These are phyloP conservation scores for Sphagnum fallax DNA, from an alignment of 228 moss, liverwort and hornwort genomes.

Conservation along the genomic window DNA sequence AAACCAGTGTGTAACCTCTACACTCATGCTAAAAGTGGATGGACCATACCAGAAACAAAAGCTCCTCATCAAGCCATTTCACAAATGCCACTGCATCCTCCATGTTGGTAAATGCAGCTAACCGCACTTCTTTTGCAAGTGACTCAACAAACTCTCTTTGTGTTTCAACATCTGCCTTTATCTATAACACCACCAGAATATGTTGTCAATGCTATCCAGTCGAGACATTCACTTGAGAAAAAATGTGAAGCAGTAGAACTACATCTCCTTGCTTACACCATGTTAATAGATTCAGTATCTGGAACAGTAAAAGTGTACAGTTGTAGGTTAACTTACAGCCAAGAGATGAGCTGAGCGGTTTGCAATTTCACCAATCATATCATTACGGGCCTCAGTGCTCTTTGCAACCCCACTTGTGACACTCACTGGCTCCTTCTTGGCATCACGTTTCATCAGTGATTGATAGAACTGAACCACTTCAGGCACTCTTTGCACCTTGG, in stretches of 20 bases:
- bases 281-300: too few relatives aligned
- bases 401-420: constrained; percentile 18
- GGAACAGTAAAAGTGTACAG: too few relatives aligned
- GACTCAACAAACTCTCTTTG: constrained; percentile 55
- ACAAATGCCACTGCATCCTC: constrained; percentile 55
- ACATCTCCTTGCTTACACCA: too few relatives aligned
- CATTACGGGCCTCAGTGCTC: constrained; percentile 45
- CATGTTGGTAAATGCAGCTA: constrained; percentile 38
- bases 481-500: constrained; percentile 62
- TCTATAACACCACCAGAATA: constrained; percentile 10
- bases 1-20: too few relatives aligned
- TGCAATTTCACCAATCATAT: constrained; percentile 70
- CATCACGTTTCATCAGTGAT: constrained; percentile 64
- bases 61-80: constrained; percentile 57
- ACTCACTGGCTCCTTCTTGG: constrained; percentile 33
- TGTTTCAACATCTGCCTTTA: constrained; percentile 63
- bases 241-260: too few relatives aligned
- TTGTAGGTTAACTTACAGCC: constrained; percentile 34
- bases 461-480: constrained; percentile 75
- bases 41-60: constrained; percentile 41
- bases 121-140: constrained; percentile 45
- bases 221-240: too few relatives aligned
- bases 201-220: too few relatives aligned
- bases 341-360: constrained; percentile 65
- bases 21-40: not conserved